Conservation (phyloP, 1,284 basidiomycete species). For the Mrakiaceae sp. region DNA sequence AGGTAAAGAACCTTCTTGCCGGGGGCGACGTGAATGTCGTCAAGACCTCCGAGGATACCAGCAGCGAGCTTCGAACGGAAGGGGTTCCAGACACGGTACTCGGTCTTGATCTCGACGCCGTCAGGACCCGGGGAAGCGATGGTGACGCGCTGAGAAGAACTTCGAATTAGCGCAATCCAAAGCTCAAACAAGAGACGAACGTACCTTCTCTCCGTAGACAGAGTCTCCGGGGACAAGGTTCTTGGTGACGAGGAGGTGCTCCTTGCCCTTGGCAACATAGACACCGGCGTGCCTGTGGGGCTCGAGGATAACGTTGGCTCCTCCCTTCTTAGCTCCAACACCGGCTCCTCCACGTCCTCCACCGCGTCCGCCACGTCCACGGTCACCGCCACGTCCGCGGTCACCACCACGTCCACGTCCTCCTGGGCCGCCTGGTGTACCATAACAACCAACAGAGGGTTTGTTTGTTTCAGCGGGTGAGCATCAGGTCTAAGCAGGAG, state of each 20-base stretch:
- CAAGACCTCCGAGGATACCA: conserved; percentile 90
- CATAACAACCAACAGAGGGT: too few species aligned
- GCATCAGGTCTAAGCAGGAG: too few species aligned
- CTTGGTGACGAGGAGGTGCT: conserved; percentile 93
- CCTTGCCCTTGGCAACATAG: conserved; percentile 77
- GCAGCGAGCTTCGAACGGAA: conserved; percentile 96
- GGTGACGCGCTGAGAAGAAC: conserved; percentile 50
- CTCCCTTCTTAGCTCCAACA: conserved; percentile 58
- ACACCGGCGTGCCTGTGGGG: conserved; percentile 91
- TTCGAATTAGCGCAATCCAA: conserved; percentile 26
- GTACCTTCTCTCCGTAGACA: conserved; percentile 88
- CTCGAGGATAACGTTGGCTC: conserved; percentile 80
- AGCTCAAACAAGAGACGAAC: neutral
- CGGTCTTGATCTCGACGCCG: conserved; percentile 64
- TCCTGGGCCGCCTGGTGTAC: conserved; percentile 17
- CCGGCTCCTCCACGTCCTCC: conserved; percentile 43
- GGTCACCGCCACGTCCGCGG: conserved; percentile 37
- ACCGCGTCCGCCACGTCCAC: conserved; percentile 30
- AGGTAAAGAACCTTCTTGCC: conserved; percentile 96
- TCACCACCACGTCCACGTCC: conserved; percentile 36
- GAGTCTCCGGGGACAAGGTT: conserved; percentile 95
- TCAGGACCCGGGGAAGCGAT: conserved; percentile 60
- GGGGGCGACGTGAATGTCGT: conserved; percentile 85
- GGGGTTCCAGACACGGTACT: conserved; percentile 99
- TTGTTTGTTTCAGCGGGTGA: too few species aligned